Evolutionary conservation across 192 early-diverging fungal genomes (phyloP).

Genomic region (Dimargaris xerosporica): DNA sequence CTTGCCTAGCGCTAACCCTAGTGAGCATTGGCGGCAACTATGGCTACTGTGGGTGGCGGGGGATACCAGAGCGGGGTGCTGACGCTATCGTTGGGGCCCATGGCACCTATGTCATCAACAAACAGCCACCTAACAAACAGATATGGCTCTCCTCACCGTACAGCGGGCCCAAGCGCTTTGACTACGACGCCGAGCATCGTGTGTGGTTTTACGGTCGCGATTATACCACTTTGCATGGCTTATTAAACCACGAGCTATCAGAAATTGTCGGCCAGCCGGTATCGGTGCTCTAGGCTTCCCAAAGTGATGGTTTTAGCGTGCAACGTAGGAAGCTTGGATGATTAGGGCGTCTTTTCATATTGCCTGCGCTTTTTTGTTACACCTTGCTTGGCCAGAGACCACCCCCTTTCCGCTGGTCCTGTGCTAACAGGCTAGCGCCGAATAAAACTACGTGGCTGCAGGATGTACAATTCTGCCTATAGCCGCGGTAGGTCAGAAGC

Average conservation of each 20-base stretch:
- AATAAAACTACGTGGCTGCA: too few relatives aligned
- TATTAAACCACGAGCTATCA: conserved; percentile 53
- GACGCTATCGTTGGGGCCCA: conserved; percentile 60
- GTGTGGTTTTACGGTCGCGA: conserved; percentile 69
- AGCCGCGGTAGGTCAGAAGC: too few relatives aligned
- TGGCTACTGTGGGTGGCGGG: neutral
- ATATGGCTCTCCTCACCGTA: conserved; percentile 92
- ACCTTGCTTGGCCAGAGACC: too few relatives aligned
- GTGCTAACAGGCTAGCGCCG: too few relatives aligned
- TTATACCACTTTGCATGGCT: conserved; percentile 42
- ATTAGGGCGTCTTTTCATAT: too few relatives aligned
- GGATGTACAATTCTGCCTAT: too few relatives aligned
- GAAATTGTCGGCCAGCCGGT: conserved; percentile 29
- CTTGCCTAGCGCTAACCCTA: neutral
- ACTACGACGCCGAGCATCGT: conserved; percentile 38
- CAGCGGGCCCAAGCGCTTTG: conserved; percentile 78
- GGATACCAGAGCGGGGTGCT: conserved; percentile 55
- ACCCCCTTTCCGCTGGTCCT: too few relatives aligned
- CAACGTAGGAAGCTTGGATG: too few relatives aligned
- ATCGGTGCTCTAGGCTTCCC: conserved; percentile 16
- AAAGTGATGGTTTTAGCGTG: too few relatives aligned
- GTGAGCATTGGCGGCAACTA: neutral
- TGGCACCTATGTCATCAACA: conserved; percentile 94
- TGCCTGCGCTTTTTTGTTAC: too few relatives aligned
- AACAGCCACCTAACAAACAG: conserved; percentile 96